Base-by-base conservation (phyloP, 1,284 basidiomycete species). In the Tilletia caries region DNA sequence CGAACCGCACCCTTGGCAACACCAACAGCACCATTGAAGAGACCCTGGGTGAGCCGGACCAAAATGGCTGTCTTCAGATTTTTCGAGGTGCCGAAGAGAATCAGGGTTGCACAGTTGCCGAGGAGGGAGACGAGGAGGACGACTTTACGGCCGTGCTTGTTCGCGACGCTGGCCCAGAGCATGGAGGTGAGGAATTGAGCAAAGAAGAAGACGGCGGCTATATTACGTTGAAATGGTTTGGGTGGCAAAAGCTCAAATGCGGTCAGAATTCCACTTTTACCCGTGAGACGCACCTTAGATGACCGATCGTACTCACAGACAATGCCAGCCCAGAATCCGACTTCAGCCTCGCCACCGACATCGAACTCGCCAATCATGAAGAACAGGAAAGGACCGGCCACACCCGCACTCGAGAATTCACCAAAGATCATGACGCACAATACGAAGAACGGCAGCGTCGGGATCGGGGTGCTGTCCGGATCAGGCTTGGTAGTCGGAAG, bases 21-120 rank as follows among this genome's bases (percentile, higher is more conserved):
- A 34, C 93, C 95, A 43, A 96, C 91, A 18, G 93, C 92, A 20
- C 95, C 95, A 12, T 92, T 94, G 82, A 98, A 98, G 54, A 98
- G 88, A 32, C 95, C 95, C 84, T 98, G 95, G 32, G 93, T 87
- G 4, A 98, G 86, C n/a, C 95, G 89, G 44, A 95, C 90, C 62
- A 87, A 89, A 68, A 98, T 89, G 2, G 95, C 95, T 82, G 95
- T 73, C 25, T 70, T 64, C 12, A 83, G 71, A 29, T 75, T 82
- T 23, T 69, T 91, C 37, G 91, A 89, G 0, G 93, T 93, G 32
- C 95, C 95, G 80, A 98, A 98, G 34, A 90, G 84, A 60, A 90
- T 86, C 78, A 87, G 91, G 18, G 92, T 91, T 52, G 91, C 70
- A 0, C 90, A 89, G 80, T 91, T 92, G 25, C 93, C 93, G 67